Conservation (phyloP, 2,329 filamentous ascomycete genomes). For the Cadophora sp. region DNA sequence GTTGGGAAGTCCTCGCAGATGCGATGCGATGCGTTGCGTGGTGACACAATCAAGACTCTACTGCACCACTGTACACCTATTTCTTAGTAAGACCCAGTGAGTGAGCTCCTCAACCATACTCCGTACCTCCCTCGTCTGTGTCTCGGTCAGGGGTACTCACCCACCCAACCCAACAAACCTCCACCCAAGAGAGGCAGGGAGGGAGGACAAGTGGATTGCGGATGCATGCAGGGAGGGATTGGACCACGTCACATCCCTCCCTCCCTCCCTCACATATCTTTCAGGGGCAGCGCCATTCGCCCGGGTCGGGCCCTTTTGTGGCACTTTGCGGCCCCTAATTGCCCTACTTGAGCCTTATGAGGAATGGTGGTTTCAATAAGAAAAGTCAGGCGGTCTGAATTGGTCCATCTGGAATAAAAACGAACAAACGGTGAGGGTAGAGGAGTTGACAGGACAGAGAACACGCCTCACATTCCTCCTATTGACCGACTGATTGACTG, state of each 20-base stretch:
- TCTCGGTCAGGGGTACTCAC: not conserved
- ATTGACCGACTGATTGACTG: too few relatives aligned
- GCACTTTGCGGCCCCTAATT: not conserved
- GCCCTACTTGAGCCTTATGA: not conserved
- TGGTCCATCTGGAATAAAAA: not conserved
- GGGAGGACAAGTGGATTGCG: not conserved
- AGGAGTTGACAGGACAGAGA: not conserved
- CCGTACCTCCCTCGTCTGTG: too few relatives aligned
- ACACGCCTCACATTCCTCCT: not conserved
- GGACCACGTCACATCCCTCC: conserved; percentile 6
- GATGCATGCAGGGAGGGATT: conserved; percentile 5
- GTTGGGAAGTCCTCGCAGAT: not conserved
- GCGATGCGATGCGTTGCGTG: not conserved
- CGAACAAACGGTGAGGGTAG: not conserved
- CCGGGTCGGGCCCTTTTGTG: conserved; percentile 8
- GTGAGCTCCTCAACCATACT: not conserved
- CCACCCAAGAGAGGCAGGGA: not conserved
- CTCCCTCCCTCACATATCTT: too few relatives aligned
- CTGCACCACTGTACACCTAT: not conserved
- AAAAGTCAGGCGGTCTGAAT: not conserved
- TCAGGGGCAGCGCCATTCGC: conserved; percentile 10
- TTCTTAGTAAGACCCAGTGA: not conserved
- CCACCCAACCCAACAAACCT: not conserved
- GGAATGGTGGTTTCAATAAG: not conserved
- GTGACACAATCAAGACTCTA: not conserved